Evolutionary conservation across 1,284 basidiomycete species (phyloP).

Genomic region (Ustilago cynodontis): DNA sequence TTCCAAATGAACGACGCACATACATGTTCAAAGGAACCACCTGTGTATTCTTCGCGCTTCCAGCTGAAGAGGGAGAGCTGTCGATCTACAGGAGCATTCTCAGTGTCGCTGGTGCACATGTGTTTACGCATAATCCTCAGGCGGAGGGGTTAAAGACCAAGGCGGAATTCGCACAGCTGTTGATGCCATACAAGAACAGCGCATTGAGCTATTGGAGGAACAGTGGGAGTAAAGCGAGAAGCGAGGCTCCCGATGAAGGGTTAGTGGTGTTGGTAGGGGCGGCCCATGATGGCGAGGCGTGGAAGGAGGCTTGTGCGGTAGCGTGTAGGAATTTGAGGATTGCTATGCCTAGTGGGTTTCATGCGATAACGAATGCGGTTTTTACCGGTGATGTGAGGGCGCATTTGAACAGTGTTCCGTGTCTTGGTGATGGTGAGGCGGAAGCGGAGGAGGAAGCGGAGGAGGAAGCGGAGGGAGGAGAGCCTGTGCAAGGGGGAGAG

Average conservation of each 20-base stretch:
- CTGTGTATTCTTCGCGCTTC: slow-evolving; percentile 42
- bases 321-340: slow-evolving; percentile 47
- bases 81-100: slow-evolving; percentile 42
- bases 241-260: slow-evolving; percentile 53
- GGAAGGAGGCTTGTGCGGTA: slow-evolving; percentile 39
- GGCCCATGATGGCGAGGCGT: slow-evolving; percentile 22
- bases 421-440: slow-evolving; percentile 9
- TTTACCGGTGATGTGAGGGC: slow-evolving; percentile 40
- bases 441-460: neutral
- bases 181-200: slow-evolving; percentile 53
- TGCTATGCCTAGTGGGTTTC: slow-evolving; percentile 49
- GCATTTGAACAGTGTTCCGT: slow-evolving; percentile 36
- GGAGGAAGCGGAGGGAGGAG: too few species aligned
- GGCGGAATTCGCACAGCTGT: slow-evolving; percentile 46
- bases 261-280: slow-evolving; percentile 41
- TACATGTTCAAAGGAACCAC: slow-evolving; percentile 56
- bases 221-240: slow-evolving; percentile 31
- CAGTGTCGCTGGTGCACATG: slow-evolving; percentile 32
- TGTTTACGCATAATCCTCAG: slow-evolving; percentile 37
- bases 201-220: slow-evolving; percentile 47
- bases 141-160: slow-evolving; percentile 33
- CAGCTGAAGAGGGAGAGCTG: slow-evolving; percentile 38
- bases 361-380: slow-evolving; percentile 40
- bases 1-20: slow-evolving; percentile 34
- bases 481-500: too few species aligned